These are phyloP conservation scores for Yamadazyma friedrichii DNA, from an alignment of 1,139 yeast species.

Conservation along the genomic window DNA sequence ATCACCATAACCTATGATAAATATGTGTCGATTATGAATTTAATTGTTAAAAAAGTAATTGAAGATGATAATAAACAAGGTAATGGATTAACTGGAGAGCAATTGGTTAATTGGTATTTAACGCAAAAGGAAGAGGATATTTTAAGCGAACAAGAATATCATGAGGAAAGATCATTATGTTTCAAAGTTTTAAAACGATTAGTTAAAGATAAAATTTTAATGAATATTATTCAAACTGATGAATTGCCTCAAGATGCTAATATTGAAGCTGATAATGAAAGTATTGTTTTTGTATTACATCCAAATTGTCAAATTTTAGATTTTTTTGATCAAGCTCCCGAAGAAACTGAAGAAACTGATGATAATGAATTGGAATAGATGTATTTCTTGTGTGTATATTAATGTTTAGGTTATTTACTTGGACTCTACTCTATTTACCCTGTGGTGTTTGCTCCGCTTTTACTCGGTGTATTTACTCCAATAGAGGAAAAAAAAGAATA, in stretches of 20 bases:
- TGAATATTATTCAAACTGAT: constrained; percentile 71
- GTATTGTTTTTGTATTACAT: constrained; percentile 68
- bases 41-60: constrained; percentile 68
- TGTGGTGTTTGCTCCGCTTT: neutral
- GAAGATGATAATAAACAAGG: constrained; percentile 54
- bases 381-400: neutral
- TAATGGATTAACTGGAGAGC: constrained; percentile 69
- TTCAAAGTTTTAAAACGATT: constrained; percentile 80
- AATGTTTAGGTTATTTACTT: neutral
- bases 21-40: constrained; percentile 79
- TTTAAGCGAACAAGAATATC: constrained; percentile 67
- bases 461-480: neutral
- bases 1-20: constrained; percentile 74
- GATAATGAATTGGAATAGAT: constrained; percentile 4
- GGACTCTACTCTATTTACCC: neutral
- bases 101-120: constrained; percentile 78
- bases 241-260: constrained; percentile 27
- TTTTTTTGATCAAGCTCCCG: constrained; percentile 40
- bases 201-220: constrained; percentile 80
- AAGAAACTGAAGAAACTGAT: constrained; percentile 15
- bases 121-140: constrained; percentile 72
- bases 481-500: neutral
- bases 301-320: constrained; percentile 86
- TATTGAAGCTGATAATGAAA: constrained; percentile 15
- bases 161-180: constrained; percentile 68